These are phyloP conservation scores for Syzygium malaccense DNA, from an alignment of 441 rosid species.

Conservation along the genomic window DNA sequence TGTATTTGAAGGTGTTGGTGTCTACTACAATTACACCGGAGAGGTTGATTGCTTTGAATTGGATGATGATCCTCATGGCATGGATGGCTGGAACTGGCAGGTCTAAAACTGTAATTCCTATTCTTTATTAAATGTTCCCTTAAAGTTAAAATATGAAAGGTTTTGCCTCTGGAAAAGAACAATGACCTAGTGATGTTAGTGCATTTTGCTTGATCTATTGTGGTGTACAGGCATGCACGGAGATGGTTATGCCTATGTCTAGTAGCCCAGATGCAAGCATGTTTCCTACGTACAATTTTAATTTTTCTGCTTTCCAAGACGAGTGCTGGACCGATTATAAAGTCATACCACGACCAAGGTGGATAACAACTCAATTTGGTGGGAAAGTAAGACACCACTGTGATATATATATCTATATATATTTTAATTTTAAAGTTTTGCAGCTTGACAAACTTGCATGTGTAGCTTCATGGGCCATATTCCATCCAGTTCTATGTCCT, in stretches of 20 bases:
- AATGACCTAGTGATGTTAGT: not conserved
- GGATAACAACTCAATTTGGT: conserved; percentile 82
- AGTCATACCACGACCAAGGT: conserved; percentile 55
- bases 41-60: conserved; percentile 56
- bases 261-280: conserved; percentile 53
- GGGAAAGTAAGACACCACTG: conserved; percentile 36
- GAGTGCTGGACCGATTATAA: conserved; percentile 34
- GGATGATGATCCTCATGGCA: conserved; percentile 49
- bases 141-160: not conserved
- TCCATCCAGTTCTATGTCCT: not conserved
- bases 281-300: conserved; percentile 43
- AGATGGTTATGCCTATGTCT: conserved; percentile 76
- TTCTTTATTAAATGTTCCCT: not conserved
- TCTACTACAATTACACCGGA: conserved; percentile 47
- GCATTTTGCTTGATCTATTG: not conserved
- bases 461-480: not conserved
- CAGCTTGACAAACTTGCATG: not conserved
- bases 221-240: conserved; percentile 54
- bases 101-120: conserved; percentile 13
- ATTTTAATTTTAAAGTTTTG: not conserved
- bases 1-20: conserved; percentile 60
- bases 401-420: too few species aligned
- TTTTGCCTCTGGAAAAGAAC: not conserved
- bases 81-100: conserved; percentile 78
- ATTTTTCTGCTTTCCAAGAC: conserved; percentile 32